These are phyloP conservation scores for Collybia mongolica DNA, from an alignment of 768 basidiomycete species.

Conservation along the genomic window DNA sequence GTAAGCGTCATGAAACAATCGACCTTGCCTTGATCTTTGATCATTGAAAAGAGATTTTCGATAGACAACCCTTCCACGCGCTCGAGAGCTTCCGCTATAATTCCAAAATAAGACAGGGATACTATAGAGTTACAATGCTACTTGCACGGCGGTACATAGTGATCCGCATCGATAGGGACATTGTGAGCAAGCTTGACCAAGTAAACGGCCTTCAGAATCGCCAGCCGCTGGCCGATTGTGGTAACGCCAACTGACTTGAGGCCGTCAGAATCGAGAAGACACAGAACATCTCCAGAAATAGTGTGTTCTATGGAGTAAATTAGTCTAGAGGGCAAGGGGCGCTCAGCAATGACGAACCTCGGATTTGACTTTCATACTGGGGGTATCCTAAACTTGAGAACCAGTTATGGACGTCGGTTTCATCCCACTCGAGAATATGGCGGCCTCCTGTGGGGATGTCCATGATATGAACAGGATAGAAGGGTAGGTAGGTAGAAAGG, in stretches of 20 bases:
- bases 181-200: slow-evolving; percentile 82
- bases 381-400: slow-evolving; percentile 74
- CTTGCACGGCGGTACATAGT: slow-evolving; percentile 90
- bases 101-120: slow-evolving; percentile 7
- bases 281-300: slow-evolving; percentile 88
- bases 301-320: slow-evolving; percentile 66
- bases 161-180: slow-evolving; percentile 78
- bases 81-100: slow-evolving; percentile 58
- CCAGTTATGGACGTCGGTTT: slow-evolving; percentile 79
- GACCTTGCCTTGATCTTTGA: slow-evolving; percentile 72
- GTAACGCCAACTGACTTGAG: slow-evolving; percentile 85
- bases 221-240: slow-evolving; percentile 89
- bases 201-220: slow-evolving; percentile 92
- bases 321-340: slow-evolving; percentile 8
- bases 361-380: slow-evolving; percentile 82
- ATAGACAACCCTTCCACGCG: slow-evolving; percentile 53
- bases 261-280: slow-evolving; percentile 77
- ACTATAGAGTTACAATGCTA: slow-evolving; percentile 8
- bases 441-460: slow-evolving; percentile 32
- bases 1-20: slow-evolving; percentile 1
- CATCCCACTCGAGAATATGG: slow-evolving; percentile 66
- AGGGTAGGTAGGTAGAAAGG: background rate
- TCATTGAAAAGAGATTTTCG: slow-evolving; percentile 62
- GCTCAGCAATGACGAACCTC: slow-evolving; percentile 41
- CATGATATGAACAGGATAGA: slow-evolving; percentile 22